Conservation (phyloP, 306 rosid genomes). For the Sphenostylis stenocarpa region DNA sequence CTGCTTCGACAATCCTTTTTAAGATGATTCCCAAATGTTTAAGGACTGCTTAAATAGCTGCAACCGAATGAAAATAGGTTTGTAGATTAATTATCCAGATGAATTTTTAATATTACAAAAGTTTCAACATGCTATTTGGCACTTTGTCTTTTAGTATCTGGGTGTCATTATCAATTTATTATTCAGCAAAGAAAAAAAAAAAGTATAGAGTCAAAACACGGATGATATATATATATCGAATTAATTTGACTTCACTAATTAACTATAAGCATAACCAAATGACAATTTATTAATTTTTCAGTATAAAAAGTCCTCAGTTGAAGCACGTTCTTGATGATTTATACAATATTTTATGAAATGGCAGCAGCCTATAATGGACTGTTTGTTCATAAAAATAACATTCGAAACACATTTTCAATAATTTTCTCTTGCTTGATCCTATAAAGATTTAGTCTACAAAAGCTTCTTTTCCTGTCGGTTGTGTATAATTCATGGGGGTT, state of each 20-base stretch:
- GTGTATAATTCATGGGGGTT: constrained; percentile 28
- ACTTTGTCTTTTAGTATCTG: no score
- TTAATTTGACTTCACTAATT: not conserved
- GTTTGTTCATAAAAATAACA: constrained; percentile 11
- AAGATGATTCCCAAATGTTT: no score
- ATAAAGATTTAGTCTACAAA: constrained; percentile 43
- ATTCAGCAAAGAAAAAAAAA: not conserved
- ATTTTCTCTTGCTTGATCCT: constrained; percentile 42
- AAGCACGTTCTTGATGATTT: constrained; percentile 8
- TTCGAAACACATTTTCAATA: constrained; percentile 6
- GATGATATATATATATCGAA: not conserved
- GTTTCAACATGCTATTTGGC: no score
- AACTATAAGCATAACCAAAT: not conserved
- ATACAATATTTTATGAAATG: constrained; percentile 1
- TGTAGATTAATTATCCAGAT: no score
- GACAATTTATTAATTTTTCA: not conserved
- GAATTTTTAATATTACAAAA: no score
- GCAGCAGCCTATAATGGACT: constrained; percentile 30
- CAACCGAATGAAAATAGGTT: no score
- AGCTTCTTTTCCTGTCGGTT: constrained; percentile 31
- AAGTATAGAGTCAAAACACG: not conserved
- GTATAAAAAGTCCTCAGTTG: constrained; percentile 8
- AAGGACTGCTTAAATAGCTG: no score
- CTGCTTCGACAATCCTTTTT: no score
- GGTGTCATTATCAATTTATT: not conserved